Evolutionary conservation across 23 red algal genomes (phyloP), one percentile per base, ranked within the genome.

Genomic region (Gracilariopsis chorda): DNA sequence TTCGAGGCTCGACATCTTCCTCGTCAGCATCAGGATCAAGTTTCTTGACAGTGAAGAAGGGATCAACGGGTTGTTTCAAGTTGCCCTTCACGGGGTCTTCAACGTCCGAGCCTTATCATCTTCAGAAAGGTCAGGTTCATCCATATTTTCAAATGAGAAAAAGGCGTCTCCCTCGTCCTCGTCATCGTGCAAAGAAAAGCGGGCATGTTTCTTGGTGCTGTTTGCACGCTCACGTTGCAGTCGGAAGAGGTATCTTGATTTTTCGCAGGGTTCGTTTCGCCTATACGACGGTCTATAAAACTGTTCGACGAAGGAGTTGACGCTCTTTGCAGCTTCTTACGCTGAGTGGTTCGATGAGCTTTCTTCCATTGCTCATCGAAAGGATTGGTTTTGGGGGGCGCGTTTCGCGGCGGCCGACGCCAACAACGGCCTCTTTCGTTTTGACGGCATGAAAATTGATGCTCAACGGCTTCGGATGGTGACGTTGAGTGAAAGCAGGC

Each of bases 211-310:
- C 84, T 59, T 60, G 42, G 29, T 11, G n/a, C 65, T 36, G 33
- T 72, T 68, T 44, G 88, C 60, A 34, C 77, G 58, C 45, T 92
- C 88, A 34, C 78, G 88, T 41, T 92, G 90, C 37, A 82, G 21
- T 5, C 90, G 90, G 17, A 65, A 51, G 21, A 84, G 40, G 37
- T 93, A 93, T 45, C 90, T 57, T 16, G 82, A 78, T 46, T 71
- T 37, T 17, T 93, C 90, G 13, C 11, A 17, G 88, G 76, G 24
- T 84, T 62, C 27, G 77, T 43, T 41, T 93, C 90, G 28, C 62
- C 90, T 43, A 93, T 93, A 20, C 90, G 78, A 42, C 53, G 27
- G 90, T 93, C 90, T 16, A 77, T 29, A 21, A 93, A 36, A 4
- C 19, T 39, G 42, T 93, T 93, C 14, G 39, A 39, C 40, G 39